Evolutionary conservation across 495 filamentous ascomycete species (phyloP), one percentile per base, ranked within the genome.

Genomic region (Podospora pseudoanserina): DNA sequence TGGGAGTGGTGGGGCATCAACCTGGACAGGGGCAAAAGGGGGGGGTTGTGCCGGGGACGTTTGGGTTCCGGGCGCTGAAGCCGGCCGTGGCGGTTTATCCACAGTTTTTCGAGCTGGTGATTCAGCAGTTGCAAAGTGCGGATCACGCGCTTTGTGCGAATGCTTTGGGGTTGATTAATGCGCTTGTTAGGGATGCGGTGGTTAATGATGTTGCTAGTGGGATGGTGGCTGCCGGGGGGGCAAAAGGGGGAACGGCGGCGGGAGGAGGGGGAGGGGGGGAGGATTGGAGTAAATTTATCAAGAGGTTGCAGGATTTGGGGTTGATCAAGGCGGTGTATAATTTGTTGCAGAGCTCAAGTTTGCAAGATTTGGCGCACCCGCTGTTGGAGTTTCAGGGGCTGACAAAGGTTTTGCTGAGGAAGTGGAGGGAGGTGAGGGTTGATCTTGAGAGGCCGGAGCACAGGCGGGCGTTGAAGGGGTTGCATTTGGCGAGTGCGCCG

Each of bases 71-170:
- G 20, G 95, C 94, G 27, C 79, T 99, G 70, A 96, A 94, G 72
- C 95, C 95, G 49, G 94, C 94, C 34, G 91, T 99, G 57, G 90
- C 91, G 19, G 84, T 91, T 4, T 91, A 97, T 76, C 93, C 95
- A 7, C 90, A 95, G 68, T 98, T 99, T 76, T 87, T 98, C 70
- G 94, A 96, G 74, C 94, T 95, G 82, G 88, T 98, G 23, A 94
- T 97, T 67, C 88, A 86, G 70, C 88, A 94, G 74, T 82, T 98
- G 15, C 92, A 94, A 49, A 93, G 92, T 13, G 95, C 94, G 19
- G 95, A 99, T 74, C 96, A 99, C 79, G 93, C 94, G 3, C 85
- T 99, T 19, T 98, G 96, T 78, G 95, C 93, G 60, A 98, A 97
- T 80, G 92, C 95, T 2, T 81, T 99, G 49, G 93, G 96, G 81